Base-by-base conservation (phyloP, 2,329 filamentous ascomycete species). In the Mycogone perniciosa region DNA sequence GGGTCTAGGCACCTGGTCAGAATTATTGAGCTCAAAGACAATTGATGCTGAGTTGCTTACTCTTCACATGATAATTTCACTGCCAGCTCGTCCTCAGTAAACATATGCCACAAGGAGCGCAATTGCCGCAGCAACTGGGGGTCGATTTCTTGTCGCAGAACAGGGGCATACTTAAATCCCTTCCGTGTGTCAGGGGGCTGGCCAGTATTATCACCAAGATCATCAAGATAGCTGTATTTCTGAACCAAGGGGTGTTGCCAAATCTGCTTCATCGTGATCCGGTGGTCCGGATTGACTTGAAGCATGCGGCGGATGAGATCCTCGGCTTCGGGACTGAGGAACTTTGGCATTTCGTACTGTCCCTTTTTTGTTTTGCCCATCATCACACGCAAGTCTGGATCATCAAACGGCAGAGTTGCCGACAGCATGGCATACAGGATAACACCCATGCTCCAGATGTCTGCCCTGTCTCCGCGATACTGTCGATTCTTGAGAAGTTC, bases 391-490 rank as follows among this genome's bases (percentile, higher is more conserved):
- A 88, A 69, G 59, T 87, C 75, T 11, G 78, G 73, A 43, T 84
- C 79, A 57, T 90, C 85, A 59, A 96, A 99, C 0, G 93, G 93
- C 2, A 96, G 80, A 29, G 80, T 82, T 1, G 89, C 90, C 27
- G 87, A 86, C 26, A 99, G 76, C 71, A 95, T 84, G 8, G 90
- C 91, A 65, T 87, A 99, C 0, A 99, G 72, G 50, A 95, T 91
- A 43, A 95, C 86, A 1, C 90, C 90, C 67, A 90, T 83, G 64
- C 91, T 96, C 93, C 93, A 99, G 44, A 96, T 87, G 62, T 99
- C 93, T 6, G 89, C 89, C 62, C 84, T 85, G 48, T 89, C 86
- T 8, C 92, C 93, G 50, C 86, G 84, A 65, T 99, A 99, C 39
- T 79, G 79, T 34, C 77, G 77, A 38, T 85, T 85, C 57, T 82